phyloP scores from a whole-genome alignment of 805 yeast species.

The Lachancea kluyveri region DNA sequence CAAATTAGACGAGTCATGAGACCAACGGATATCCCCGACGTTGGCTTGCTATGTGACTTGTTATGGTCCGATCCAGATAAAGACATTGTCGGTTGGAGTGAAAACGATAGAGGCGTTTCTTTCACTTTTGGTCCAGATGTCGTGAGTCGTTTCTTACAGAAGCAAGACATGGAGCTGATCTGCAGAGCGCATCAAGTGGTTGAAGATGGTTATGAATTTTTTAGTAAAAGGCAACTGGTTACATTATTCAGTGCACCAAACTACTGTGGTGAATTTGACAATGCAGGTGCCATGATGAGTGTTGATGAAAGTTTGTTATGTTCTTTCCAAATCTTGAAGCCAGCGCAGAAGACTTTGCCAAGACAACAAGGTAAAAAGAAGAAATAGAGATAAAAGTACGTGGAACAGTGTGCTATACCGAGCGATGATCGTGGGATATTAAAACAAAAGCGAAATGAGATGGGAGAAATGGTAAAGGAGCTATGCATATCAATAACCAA shows the following conservation, averaged over 20 bases:
- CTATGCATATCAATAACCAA: too few relatives aligned
- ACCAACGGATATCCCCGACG: constrained; percentile 98
- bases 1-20: constrained; percentile 98
- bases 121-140: constrained; percentile 99
- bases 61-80: constrained; percentile 99
- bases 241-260: constrained; percentile 96
- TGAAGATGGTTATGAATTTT: constrained; percentile 97
- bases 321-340: constrained; percentile 94
- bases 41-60: constrained; percentile 91
- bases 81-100: constrained; percentile 98
- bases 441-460: not conserved
- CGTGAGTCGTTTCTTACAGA: constrained; percentile 90
- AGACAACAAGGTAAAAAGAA: constrained; percentile 33
- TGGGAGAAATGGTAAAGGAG: not conserved
- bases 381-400: constrained; percentile 13
- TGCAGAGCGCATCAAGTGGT: constrained; percentile 99
- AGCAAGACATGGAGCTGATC: constrained; percentile 95
- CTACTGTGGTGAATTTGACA: constrained; percentile 98
- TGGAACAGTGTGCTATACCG: not conserved
- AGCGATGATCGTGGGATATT: constrained; percentile 1
- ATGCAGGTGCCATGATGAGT: constrained; percentile 99
- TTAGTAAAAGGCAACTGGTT: constrained; percentile 91
- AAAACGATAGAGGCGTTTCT: constrained; percentile 97
- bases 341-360: constrained; percentile 74
- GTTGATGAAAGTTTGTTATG: constrained; percentile 94